These are phyloP conservation scores for Kwoniella europaea DNA, from an alignment of 768 basidiomycete species.

Conservation along the genomic window DNA sequence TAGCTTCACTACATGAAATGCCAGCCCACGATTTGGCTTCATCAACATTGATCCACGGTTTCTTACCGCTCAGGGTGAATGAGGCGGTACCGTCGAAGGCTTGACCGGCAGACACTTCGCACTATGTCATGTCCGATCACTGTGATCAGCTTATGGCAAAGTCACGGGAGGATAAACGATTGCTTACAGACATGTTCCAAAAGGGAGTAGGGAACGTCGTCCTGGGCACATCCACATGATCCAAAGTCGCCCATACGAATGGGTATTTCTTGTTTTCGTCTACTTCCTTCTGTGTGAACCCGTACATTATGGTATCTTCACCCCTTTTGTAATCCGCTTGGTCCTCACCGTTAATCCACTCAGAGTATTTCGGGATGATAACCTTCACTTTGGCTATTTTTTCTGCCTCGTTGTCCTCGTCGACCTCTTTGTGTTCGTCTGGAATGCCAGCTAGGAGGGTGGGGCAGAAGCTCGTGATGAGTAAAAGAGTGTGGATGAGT, in stretches of 20 bases:
- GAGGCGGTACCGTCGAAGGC: not conserved
- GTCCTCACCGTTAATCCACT: not conserved
- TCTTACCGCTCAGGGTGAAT: not conserved
- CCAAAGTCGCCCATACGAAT: not conserved
- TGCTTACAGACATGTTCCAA: slow-evolving; percentile 6
- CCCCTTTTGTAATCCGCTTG: not conserved
- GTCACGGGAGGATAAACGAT: not conserved
- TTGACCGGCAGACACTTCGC: not conserved
- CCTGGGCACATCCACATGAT: slow-evolving; percentile 1
- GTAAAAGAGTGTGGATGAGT: not conserved
- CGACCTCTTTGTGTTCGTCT: too few species aligned
- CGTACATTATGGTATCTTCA: not conserved
- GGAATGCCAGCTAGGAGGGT: too few species aligned
- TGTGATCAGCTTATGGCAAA: not conserved
- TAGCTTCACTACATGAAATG: not conserved
- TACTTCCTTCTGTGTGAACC: not conserved
- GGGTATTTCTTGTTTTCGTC: not conserved
- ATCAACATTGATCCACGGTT: not conserved
- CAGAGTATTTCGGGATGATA: slow-evolving; percentile 2
- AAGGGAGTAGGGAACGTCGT: not conserved
- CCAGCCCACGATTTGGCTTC: slow-evolving; percentile 5
- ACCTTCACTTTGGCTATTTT: not conserved
- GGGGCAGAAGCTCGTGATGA: not conserved
- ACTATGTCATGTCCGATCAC: not conserved
- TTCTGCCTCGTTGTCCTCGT: not conserved